These are phyloP conservation scores for Picochlorum costavermella DNA, from an alignment of 139 green algal species.

Conservation along the genomic window DNA sequence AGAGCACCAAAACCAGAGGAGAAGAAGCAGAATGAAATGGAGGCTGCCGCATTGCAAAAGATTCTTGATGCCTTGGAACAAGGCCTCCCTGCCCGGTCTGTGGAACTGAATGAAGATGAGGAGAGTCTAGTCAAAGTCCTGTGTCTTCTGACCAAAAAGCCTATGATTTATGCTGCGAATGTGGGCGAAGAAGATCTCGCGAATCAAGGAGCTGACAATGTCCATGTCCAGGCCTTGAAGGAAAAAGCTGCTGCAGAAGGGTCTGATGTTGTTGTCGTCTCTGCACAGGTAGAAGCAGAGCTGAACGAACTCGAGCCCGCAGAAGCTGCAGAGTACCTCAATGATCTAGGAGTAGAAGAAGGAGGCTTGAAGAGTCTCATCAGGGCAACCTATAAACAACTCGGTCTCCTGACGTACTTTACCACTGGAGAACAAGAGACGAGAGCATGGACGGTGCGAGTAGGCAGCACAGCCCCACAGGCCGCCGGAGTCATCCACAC, in stretches of 20 bases:
- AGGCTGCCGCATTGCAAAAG: slow-evolving; percentile 55
- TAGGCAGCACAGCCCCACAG: slow-evolving; percentile 78
- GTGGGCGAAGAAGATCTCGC: slow-evolving; percentile 85
- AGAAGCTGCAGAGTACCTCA: slow-evolving; percentile 83
- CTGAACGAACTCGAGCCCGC: slow-evolving; percentile 77
- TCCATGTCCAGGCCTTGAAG: slow-evolving; percentile 65
- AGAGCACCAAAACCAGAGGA: slow-evolving; percentile 62
- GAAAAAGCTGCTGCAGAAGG: slow-evolving; percentile 51
- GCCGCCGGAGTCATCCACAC: slow-evolving; percentile 89
- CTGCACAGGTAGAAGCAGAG: slow-evolving; percentile 84
- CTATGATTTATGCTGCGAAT: slow-evolving; percentile 85
- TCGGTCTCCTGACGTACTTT: slow-evolving; percentile 96
- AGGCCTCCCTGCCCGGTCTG: slow-evolving; percentile 60
- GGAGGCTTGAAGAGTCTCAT: slow-evolving; percentile 64
- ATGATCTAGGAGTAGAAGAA: slow-evolving; percentile 69
- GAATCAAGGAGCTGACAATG: slow-evolving; percentile 63
- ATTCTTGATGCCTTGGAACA: slow-evolving; percentile 53
- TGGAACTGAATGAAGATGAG: slow-evolving; percentile 69
- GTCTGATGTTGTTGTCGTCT: slow-evolving; percentile 68
- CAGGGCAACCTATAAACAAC: slow-evolving; percentile 66
- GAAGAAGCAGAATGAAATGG: slow-evolving; percentile 49
- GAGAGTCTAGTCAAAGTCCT: slow-evolving; percentile 46
- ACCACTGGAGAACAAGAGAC: slow-evolving; percentile 95
- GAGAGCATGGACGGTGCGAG: slow-evolving; percentile 77
- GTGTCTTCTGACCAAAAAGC: slow-evolving; percentile 79